phyloP scores from a whole-genome alignment of 345 rosid species.

The Nephelium lappaceum region DNA sequence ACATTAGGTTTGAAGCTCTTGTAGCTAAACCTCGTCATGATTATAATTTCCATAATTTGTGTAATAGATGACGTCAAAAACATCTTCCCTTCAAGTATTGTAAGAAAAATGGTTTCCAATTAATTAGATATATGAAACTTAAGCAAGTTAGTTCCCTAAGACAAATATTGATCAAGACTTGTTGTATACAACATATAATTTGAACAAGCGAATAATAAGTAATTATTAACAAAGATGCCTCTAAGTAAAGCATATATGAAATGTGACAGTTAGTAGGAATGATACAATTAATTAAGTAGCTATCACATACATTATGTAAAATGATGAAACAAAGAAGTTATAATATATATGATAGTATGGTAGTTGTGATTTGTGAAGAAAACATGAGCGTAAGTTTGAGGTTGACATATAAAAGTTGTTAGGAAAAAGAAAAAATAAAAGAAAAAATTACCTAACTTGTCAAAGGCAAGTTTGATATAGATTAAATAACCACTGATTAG shows the following conservation, averaged over 20 bases:
- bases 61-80: no score
- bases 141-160: no score
- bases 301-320: no score
- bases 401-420: background rate
- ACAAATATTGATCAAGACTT: background rate
- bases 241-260: background rate
- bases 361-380: background rate
- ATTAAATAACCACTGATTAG: slow-evolving; percentile 31
- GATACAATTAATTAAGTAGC: background rate
- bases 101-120: no score
- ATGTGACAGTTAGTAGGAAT: background rate
- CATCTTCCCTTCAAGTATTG: no score
- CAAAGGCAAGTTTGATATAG: slow-evolving; percentile 14
- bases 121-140: no score
- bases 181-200: background rate
- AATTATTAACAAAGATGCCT: background rate
- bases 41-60: no score
- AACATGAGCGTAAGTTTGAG: background rate
- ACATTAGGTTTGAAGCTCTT: no score
- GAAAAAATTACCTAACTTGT: slow-evolving; percentile 24
- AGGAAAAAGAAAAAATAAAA: no score
- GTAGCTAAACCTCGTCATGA: no score
- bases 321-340: background rate
- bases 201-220: background rate
- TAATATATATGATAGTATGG: background rate